phyloP scores from a whole-genome alignment of 1,139 yeast genomes.

The Wickerhamiella infanticola region DNA sequence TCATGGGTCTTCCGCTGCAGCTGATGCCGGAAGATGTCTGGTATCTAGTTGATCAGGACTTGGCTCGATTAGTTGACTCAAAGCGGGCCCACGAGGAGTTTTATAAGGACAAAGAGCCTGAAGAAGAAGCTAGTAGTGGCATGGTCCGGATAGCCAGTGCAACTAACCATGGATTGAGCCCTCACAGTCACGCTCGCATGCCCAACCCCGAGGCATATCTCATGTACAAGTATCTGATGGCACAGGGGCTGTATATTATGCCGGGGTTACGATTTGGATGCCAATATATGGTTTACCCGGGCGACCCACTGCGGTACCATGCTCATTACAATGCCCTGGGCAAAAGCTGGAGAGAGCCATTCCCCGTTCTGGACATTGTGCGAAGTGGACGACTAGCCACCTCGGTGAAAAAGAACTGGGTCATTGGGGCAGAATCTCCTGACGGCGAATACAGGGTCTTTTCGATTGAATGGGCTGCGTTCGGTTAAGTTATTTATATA shows the following conservation, averaged over 20 bases:
- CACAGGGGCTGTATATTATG: slow-evolving; percentile 38
- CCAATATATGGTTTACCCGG: slow-evolving; percentile 78
- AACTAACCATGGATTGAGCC: slow-evolving; percentile 9
- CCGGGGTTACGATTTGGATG: slow-evolving; percentile 93
- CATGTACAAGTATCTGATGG: slow-evolving; percentile 32
- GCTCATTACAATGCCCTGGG: slow-evolving; percentile 67
- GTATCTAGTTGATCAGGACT: slow-evolving; percentile 39
- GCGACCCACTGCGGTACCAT: slow-evolving; percentile 83
- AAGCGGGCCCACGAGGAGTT: slow-evolving; percentile 15
- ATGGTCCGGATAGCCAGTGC: slow-evolving; percentile 16
- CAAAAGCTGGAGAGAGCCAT: slow-evolving; percentile 34
- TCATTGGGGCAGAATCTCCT: slow-evolving; percentile 35
- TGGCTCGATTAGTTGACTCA: slow-evolving; percentile 21
- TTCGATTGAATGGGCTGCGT: slow-evolving; percentile 30
- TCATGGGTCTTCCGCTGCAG: slow-evolving; percentile 68
- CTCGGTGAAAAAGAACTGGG: slow-evolving; percentile 78
- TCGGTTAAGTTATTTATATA: slow-evolving; percentile 18
- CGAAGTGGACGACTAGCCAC: slow-evolving; percentile 86
- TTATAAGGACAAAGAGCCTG: slow-evolving; percentile 12
- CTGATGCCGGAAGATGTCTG: slow-evolving; percentile 58
- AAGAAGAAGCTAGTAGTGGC: slow-evolving; percentile 15
- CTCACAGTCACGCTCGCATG: slow-evolving; percentile 5
- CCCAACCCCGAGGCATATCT: slow-evolving; percentile 16
- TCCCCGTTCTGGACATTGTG: slow-evolving; percentile 42
- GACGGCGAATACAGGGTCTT: slow-evolving; percentile 17